Evolutionary conservation across 345 rosid genomes (phyloP), one percentile per base, ranked within the genome.

Genomic region (Pistacia vera): DNA sequence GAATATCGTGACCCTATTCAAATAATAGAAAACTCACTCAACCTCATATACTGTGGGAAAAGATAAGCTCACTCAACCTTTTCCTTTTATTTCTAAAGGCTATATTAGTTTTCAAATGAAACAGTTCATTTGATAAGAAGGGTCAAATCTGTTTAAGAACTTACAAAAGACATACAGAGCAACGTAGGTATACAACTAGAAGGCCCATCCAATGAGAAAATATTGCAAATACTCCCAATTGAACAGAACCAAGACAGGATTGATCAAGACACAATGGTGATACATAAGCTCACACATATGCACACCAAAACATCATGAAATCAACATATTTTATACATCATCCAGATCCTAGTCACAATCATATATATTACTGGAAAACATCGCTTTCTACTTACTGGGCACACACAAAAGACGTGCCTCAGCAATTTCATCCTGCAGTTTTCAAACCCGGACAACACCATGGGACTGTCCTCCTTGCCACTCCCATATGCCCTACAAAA

Each of bases 371-470:
- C 16, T 38, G 3, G 9, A 1, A 20, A 57, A 36, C 5, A 41
- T 38, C 4, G 56, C 35, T 18, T 49, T 46, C 11, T 48, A 72
- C 85, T 60, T 92, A 93, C 98, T 71, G 97, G 99, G 84, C 98
- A 93, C 99, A 8, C n/a, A 96, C 99, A 75, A 96, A 96, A 17
- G 17, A 93, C 99, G 57, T 96, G 99, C 81, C 99, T 93, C 80
- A 96, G 80, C 79, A 96, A 81, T 78, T 91, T 91, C 99, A 96
- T 93, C 80, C 86, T 91, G 74, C 77, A 57, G 81, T 88, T 92
- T 70, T 96, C 98, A 78, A 89, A 93, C 57, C 98, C 98, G 63
- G 91, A 91, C 98, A 81, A 92, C 97, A 78, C 98, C 70, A 77
- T 33, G n/a, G 99, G 99, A 49, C 36, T 87, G 79, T 96, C 99